These are phyloP conservation scores for Daldinia caldariorum DNA, from an alignment of 495 filamentous ascomycete species.

Conservation along the genomic window DNA sequence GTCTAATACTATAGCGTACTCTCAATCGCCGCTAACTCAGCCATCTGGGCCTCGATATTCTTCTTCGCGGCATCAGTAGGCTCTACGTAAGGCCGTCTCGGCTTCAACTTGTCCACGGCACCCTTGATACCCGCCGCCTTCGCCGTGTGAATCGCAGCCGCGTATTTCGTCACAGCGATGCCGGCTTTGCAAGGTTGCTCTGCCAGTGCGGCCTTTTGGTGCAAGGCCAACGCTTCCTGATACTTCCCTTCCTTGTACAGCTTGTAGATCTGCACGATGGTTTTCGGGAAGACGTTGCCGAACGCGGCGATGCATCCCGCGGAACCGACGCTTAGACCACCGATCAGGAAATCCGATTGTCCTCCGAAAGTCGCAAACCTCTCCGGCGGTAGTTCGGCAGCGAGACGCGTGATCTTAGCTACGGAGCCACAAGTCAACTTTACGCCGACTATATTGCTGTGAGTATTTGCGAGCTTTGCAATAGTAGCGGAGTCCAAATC, in stretches of 20 bases:
- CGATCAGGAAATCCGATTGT: slow-evolving; percentile 75
- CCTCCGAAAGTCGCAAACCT: slow-evolving; percentile 74
- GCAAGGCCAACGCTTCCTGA: slow-evolving; percentile 65
- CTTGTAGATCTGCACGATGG: slow-evolving; percentile 62
- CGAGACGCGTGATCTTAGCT: slow-evolving; percentile 64
- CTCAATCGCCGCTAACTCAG: slow-evolving; percentile 61
- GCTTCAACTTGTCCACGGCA: slow-evolving; percentile 64
- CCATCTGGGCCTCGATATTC: slow-evolving; percentile 60
- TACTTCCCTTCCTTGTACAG: slow-evolving; percentile 60
- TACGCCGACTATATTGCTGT: slow-evolving; percentile 65
- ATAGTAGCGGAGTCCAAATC: slow-evolving; percentile 73
- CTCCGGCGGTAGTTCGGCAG: slow-evolving; percentile 62
- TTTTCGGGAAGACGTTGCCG: slow-evolving; percentile 71
- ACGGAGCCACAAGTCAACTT: slow-evolving; percentile 77
- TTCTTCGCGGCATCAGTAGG: slow-evolving; percentile 60
- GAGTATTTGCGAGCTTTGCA: slow-evolving; percentile 58
- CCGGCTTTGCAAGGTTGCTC: slow-evolving; percentile 69
- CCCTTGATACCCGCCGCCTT: slow-evolving; percentile 65
- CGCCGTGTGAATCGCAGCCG: slow-evolving; percentile 64
- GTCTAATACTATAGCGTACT: slow-evolving; percentile 36
- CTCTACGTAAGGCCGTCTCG: slow-evolving; percentile 67
- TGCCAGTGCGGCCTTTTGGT: slow-evolving; percentile 58
- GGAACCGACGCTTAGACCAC: slow-evolving; percentile 66
- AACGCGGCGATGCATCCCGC: slow-evolving; percentile 74
- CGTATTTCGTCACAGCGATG: slow-evolving; percentile 73